Evolutionary conservation across 2,329 filamentous ascomycete genomes (phyloP), one percentile per base, ranked within the genome.

Genomic region (Fonsecaea monophora): DNA sequence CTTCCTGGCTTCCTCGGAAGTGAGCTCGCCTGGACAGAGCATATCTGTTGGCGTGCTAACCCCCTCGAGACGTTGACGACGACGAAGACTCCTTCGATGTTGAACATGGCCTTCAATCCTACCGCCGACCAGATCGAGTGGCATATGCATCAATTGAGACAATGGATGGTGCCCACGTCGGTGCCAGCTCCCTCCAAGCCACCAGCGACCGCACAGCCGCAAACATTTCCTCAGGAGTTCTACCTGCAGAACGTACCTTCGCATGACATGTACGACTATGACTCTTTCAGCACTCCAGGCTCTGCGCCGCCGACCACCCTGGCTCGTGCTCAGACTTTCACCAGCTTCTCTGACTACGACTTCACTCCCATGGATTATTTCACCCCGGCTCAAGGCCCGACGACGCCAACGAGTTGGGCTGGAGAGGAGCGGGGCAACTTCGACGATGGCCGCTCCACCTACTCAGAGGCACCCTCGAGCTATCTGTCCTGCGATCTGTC

Each of bases 101-200:
- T 35, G 13, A 62, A 59, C 53, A 70, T 72, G 68, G 57, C 70
- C 12, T 72, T 54, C 64, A 64, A 67, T 40, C 64, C 67, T 21
- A 67, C 67, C 30, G 53, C 65, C 21, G 65, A 71, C 35, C 68
- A 73, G 38, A 68, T 70, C 34, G 70, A 72, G 55, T 63, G 69
- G 64, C 70, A 72, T 58, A 71, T 72, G 68, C 69, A 69, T 38
- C 70, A 73, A 40, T 53, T 72, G 53, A 66, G 68, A 37, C 70
- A 70, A 35, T 73, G 71, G 71, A 70, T 70, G 68, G 66, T 69
- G 25, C 70, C 68, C 18, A 71, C 68, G 25, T 64, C 70, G 5
- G 56, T 68, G 18, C 63, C 68, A 5, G 40, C 56, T 25, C 61
- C 66, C 10, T 57, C 69, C 65, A 71, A 68, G 38, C 42, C 55